These are phyloP conservation scores for Centella asiatica DNA, from an alignment of 129 eudicot species.

Conservation along the genomic window DNA sequence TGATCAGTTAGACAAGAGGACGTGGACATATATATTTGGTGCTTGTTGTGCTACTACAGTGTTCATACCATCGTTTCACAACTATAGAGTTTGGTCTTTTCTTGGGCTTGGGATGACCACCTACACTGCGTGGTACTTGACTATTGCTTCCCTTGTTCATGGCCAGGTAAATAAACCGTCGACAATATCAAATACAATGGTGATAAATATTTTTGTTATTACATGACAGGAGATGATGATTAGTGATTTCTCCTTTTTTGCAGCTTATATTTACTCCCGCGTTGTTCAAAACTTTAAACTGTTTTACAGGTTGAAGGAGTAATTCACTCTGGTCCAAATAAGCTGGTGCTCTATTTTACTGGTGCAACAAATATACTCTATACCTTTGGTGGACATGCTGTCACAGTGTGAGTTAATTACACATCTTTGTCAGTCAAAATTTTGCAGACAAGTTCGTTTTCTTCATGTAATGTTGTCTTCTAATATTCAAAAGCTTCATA, in stretches of 20 bases:
- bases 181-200: neutral
- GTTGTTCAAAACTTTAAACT: neutral
- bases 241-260: neutral
- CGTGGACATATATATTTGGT: too few species aligned
- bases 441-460: neutral
- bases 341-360: constrained; percentile 50
- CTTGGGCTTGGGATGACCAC: constrained; percentile 82
- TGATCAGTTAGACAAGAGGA: constrained; percentile 54
- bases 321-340: constrained; percentile 55
- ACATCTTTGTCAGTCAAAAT: neutral
- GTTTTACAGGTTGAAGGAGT: constrained; percentile 48
- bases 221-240: neutral
- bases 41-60: constrained; percentile 80
- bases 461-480: too few species aligned
- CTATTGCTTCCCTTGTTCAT: constrained; percentile 55
- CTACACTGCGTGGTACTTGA: constrained; percentile 68
- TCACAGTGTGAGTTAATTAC: constrained; percentile 54
- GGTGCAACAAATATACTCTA: constrained; percentile 74
- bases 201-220: neutral
- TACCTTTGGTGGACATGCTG: constrained; percentile 80
- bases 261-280: neutral
- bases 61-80: constrained; percentile 62
- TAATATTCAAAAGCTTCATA: too few species aligned
- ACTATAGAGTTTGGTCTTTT: constrained; percentile 70
- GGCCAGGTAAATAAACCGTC: constrained; percentile 45